Evolutionary conservation across 2,329 filamentous ascomycete species (phyloP).

Genomic region (Microsporum ferrugineum): DNA sequence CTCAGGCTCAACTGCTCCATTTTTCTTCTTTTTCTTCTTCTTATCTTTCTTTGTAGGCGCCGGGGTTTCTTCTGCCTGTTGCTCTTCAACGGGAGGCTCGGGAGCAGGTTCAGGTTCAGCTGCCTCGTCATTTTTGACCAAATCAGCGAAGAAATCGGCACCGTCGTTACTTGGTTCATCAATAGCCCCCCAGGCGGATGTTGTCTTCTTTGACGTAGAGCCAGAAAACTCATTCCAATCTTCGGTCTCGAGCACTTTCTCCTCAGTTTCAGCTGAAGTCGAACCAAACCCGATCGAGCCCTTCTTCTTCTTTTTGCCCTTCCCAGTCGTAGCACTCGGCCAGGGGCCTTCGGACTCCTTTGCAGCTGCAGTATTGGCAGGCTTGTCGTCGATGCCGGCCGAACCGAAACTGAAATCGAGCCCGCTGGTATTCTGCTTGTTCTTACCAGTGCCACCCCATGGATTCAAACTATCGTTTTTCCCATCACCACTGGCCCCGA

Average conservation of each 20-base stretch:
- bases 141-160: constrained; percentile 29
- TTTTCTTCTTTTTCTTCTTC: constrained; percentile 26
- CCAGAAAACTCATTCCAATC: constrained; percentile 33
- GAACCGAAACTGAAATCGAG: not conserved
- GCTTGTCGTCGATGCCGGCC: not conserved
- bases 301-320: constrained; percentile 2
- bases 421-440: constrained; percentile 15
- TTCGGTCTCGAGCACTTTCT: constrained; percentile 35
- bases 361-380: not conserved
- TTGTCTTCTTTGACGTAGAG: constrained; percentile 37
- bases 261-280: constrained; percentile 14
- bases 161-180: constrained; percentile 12
- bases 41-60: constrained; percentile 15
- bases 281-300: not conserved
- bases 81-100: constrained; percentile 28
- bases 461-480: not conserved
- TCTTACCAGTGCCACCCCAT: constrained; percentile 32
- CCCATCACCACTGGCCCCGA: not conserved
- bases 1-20: constrained; percentile 6
- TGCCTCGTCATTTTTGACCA: constrained; percentile 38
- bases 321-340: not conserved
- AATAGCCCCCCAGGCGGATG: not conserved
- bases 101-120: constrained; percentile 31
- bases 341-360: not conserved
- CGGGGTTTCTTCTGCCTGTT: constrained; percentile 14